These are phyloP conservation scores for Rosa hybrid DNA, from an alignment of 331 rosid genomes.

Conservation along the genomic window DNA sequence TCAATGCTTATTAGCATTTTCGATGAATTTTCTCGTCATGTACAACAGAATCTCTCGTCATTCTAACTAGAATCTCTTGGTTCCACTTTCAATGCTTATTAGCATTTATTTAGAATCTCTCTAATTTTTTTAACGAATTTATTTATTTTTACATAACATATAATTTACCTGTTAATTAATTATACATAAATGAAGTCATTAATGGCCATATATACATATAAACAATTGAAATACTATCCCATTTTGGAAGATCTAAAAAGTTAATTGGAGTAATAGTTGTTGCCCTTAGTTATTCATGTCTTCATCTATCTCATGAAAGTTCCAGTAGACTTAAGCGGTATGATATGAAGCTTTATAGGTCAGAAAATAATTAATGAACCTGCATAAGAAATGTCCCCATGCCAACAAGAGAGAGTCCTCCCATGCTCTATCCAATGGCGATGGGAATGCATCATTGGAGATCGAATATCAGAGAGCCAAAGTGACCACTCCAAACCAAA, in stretches of 20 bases:
- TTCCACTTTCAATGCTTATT: not conserved
- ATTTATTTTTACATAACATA: too few relatives aligned
- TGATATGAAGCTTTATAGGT: too few relatives aligned
- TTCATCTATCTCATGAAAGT: too few relatives aligned
- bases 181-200: not conserved
- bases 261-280: not conserved
- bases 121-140: too few relatives aligned
- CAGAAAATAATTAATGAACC: too few relatives aligned
- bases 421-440: not conserved
- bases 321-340: not conserved
- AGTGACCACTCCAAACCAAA: not conserved
- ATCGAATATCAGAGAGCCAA: not conserved
- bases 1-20: not conserved
- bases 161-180: too few relatives aligned
- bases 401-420: too few relatives aligned
- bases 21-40: not conserved
- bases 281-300: too few relatives aligned
- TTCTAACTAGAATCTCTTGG: too few relatives aligned
- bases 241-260: too few relatives aligned
- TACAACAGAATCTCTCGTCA: too few relatives aligned
- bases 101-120: not conserved
- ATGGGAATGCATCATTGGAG: not conserved
- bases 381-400: too few relatives aligned
- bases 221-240: not conserved
- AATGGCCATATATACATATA: not conserved